Evolutionary conservation across 2,329 filamentous ascomycete genomes (phyloP).

Genomic region (Amauroascus verrucosus): DNA sequence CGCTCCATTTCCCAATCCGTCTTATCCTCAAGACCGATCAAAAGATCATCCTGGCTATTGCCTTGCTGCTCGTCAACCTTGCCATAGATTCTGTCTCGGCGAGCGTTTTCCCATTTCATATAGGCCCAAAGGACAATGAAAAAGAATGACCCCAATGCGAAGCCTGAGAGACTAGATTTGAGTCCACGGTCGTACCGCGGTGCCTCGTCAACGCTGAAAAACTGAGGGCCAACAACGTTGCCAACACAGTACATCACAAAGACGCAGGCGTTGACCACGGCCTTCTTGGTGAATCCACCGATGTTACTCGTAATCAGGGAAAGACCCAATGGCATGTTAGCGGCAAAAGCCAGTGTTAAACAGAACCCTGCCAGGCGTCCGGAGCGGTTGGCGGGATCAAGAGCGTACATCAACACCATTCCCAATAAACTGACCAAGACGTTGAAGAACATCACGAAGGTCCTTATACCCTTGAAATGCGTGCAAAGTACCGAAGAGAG

Average conservation of each 20-base stretch:
- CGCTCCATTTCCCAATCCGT: constrained; percentile 1
- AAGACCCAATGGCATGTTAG: neutral
- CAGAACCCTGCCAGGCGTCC: constrained; percentile 20
- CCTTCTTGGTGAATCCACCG: constrained; percentile 45
- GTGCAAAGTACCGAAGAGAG: constrained; percentile 43
- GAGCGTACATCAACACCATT: constrained; percentile 44
- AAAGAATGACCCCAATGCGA: neutral
- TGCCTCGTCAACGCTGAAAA: neutral
- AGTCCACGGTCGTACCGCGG: neutral
- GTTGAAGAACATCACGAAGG: constrained; percentile 46
- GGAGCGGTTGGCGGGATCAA: constrained; percentile 19
- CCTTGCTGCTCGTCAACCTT: neutral
- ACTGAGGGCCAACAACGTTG: constrained; percentile 48
- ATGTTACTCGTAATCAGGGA: neutral
- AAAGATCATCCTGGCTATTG: neutral
- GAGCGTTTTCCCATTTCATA: neutral
- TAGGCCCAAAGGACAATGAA: neutral
- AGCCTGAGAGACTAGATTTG: neutral
- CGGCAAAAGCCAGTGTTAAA: neutral
- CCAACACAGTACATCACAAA: constrained; percentile 52
- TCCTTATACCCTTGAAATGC: constrained; percentile 45
- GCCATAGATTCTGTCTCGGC: neutral
- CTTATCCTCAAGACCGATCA: neutral
- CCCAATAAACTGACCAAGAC: neutral
- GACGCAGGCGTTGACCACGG: constrained; percentile 52